Conservation (phyloP, 805 yeast species). For the Pichia manshurica region DNA sequence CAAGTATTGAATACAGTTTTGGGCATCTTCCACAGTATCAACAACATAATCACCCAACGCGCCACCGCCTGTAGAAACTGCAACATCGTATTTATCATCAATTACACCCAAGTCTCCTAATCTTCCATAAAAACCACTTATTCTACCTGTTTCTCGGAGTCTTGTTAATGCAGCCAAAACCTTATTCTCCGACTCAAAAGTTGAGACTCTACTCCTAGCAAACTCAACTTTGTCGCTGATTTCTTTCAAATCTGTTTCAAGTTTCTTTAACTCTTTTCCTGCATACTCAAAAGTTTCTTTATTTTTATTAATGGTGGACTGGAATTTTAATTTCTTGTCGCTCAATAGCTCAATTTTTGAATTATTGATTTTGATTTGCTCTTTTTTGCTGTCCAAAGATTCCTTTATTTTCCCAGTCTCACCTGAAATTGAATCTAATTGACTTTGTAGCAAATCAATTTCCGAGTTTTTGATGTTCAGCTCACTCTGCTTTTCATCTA, state of each 20-base stretch:
- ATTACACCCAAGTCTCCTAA: slow-evolving; percentile 90
- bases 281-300: slow-evolving; percentile 50
- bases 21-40: slow-evolving; percentile 60
- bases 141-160: slow-evolving; percentile 72
- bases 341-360: slow-evolving; percentile 40
- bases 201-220: slow-evolving; percentile 53
- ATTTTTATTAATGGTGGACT: slow-evolving; percentile 54
- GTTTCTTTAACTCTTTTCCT: slow-evolving; percentile 40
- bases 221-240: slow-evolving; percentile 62
- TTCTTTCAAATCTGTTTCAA: slow-evolving; percentile 47
- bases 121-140: slow-evolving; percentile 82
- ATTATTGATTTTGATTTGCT: slow-evolving; percentile 41
- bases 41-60: slow-evolving; percentile 91
- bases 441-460: slow-evolving; percentile 51
- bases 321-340: slow-evolving; percentile 43
- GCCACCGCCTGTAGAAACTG: slow-evolving; percentile 92
- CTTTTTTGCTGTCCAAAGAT: slow-evolving; percentile 33
- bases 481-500: slow-evolving; percentile 58
- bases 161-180: slow-evolving; percentile 65
- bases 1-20: slow-evolving; percentile 66
- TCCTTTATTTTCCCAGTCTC: slow-evolving; percentile 39
- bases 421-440: slow-evolving; percentile 36
- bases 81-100: slow-evolving; percentile 84
- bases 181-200: slow-evolving; percentile 60
- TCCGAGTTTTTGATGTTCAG: slow-evolving; percentile 61